Evolutionary conservation across 768 basidiomycete genomes (phyloP), one percentile per base, ranked within the genome.

Genomic region (Lactifluus volemus): DNA sequence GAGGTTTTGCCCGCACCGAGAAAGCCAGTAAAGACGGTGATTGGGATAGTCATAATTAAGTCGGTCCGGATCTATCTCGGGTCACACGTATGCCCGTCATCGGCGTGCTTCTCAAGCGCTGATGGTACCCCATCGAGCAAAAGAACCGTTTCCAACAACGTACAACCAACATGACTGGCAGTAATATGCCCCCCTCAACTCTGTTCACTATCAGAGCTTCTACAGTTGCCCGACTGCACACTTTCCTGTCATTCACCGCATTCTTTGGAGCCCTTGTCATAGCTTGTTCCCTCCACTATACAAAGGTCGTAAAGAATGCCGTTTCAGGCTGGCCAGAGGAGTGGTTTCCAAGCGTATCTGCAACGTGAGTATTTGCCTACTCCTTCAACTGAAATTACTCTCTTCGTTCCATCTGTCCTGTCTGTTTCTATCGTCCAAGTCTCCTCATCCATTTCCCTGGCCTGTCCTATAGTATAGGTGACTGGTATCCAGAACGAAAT

Each of bases 21-120:
- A 70, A 92, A 96, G 15, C 94, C 94, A n/a, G 94, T 98, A 73
- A 96, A 92, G 60, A 95, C 89, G 1, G 95, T 95, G 65, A 97
- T 86, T 12, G 92, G 92, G 66, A 93, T 94, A 36, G 76, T 25
- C 25, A 25, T 25, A 25, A 25, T 25, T 25, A 25, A 25, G 25
- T 25, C 25, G 25, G 25, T 25, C 25, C 25, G 25, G 25, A 25
- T 25, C 25, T 25, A 25, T 25, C 25, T 25, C 25, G 25, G 25
- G 25, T 25, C 25, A 25, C 25, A 2, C n/a, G 25, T 25, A 25
- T 25, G 25, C 25, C 25, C 25, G 25, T 25, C 25, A 25, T 25
- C 25, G 25, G 25, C 25, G 32, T 5, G 32, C 32, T 34, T 34
- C 32, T 34, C 32, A 34, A 9, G 32, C 32, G 32, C 32, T 34